Evolutionary conservation across 805 yeast species (phyloP), one percentile per base, ranked within the genome.

Genomic region (Maudiozyma turicensis): DNA sequence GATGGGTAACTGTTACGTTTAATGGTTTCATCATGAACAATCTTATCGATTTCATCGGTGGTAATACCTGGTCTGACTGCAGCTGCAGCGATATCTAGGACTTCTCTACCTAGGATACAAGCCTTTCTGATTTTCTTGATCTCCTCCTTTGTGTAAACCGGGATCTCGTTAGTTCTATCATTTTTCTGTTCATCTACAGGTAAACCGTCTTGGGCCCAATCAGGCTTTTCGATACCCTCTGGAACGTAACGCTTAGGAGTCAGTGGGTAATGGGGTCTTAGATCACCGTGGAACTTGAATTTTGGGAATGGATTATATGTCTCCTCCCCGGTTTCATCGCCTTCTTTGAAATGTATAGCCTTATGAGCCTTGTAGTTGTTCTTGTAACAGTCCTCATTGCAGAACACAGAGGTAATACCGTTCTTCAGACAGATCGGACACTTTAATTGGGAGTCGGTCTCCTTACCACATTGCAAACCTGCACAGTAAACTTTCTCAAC

Each of bases 1-100:
- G 96, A 87, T 15, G 99, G 99, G 65, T 93, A 93, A 3, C 90
- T 88, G 55, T 83, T 81, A 66, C 96, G 78, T 66, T 86, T 87
- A 58, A 90, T 73, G 50, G 96, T 85, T 60, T 89, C 98, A 46
- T 80, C 76, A 64, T 93, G 98, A 43, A 88, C 89, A 53, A 90
- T 75, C 44, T 72, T 80, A 66, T 93, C 99, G 49, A 93, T 72
- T 64, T 85, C 91, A 64, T 93, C 98, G 30, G 99, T 90, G 46
- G 97, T 91, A 51, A 88, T 71, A 43, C 99, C 99, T 0, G 95
- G 95, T 54, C 72, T 77, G 40, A 88, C 73, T 30, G 85, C 83
- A 3, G 86, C 83, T 6, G 91, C 99, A 8, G 93, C 95, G 9
- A 76, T 72, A 67, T 93, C 99, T 52, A 90, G 69, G n/a, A 93